Evolutionary conservation across 768 basidiomycete genomes (phyloP), one percentile per base, ranked within the genome.

Genomic region (Tricholoma terreum): DNA sequence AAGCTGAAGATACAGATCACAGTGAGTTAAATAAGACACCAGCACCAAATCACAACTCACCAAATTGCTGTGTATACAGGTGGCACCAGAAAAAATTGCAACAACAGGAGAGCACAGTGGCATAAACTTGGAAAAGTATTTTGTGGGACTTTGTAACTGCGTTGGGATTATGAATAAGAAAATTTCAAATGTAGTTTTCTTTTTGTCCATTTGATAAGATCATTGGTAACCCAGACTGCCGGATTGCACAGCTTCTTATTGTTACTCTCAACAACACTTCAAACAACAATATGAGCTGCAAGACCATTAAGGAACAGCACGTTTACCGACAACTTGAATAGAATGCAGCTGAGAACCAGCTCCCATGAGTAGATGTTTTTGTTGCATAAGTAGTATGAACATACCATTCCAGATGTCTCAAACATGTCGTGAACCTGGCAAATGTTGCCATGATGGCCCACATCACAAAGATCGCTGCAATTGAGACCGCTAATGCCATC

Each of bases 401-500:
- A 19, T 73, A 67, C 1, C 62, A 67, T 50, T 64, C 67, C 17
- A n/a, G n/a, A n/a, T n/a, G n/a, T n/a, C n/a, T n/a, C n/a, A n/a
- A n/a, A n/a, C n/a, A n/a, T n/a, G n/a, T n/a, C n/a, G n/a, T n/a
- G n/a, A n/a, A n/a, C n/a, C n/a, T n/a, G n/a, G n/a, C n/a, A n/a
- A n/a, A n/a, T n/a, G n/a, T n/a, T n/a, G n/a, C n/a, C n/a, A n/a
- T n/a, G n/a, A n/a, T n/a, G n/a, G n/a, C n/a, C n/a, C n/a, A n/a
- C n/a, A n/a, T n/a, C n/a, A n/a, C n/a, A n/a, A n/a, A n/a, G n/a
- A n/a, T n/a, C n/a, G 64, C 65, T 0, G 62, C 60, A 1, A 52
- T 72, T 2, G 67, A 72, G 38, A 72, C 56, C 0, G 55, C 62
- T 9, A 63, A 57, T 0, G 68, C 71, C 0, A 75, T 75, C 15